Evolutionary conservation across 176 grass and related monocot genomes (phyloP), one percentile per base, ranked within the genome.

Genomic region (Eremochloa ophiuroides): DNA sequence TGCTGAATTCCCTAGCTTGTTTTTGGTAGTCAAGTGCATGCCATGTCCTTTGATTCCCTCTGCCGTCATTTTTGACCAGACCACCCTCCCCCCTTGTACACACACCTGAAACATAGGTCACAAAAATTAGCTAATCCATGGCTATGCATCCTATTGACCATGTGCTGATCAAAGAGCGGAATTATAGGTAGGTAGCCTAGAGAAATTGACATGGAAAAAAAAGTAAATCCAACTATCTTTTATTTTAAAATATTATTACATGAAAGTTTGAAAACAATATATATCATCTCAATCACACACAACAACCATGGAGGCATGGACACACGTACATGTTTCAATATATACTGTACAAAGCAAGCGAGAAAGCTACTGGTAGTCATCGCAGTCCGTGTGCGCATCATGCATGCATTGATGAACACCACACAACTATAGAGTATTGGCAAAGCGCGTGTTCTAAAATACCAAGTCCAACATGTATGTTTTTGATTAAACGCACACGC

Each of bases 41-140:
- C 35, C 67, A 78, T 83, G 10, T 28, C 27, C 37, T 80, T 80
- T 74, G 60, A 74, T 80, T 67, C 69, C 69, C 7, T 73, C 58
- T 73, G 86, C 86, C 74, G 80, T 59, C 58, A 83, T 83, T 73
- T 55, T 59, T 83, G 66, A 88, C 80, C 66, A 83, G 56, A 41
- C 33, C 23, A 8, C 34, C 78, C 14, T 25, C n/a, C 28, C 11
- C 3, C 20, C 10, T n/a, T 3, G 18, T 7, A 18, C 8, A 27
- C n/a, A 28, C 31, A 27, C 71, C 10, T 75, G 44, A 56, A 31
- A 55, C 26, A 14, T 29, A 59, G 29, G 82, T 20, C 11, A 29
- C n/a, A 63, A 40, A 63, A 40, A 71, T 63, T 63, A 72, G 55
- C 10, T 22, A 23, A 16, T 72, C 61, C 27, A 22, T 70, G 47